These are phyloP conservation scores for Bauhinia variegata DNA, from an alignment of 306 rosid genomes.

Conservation along the genomic window DNA sequence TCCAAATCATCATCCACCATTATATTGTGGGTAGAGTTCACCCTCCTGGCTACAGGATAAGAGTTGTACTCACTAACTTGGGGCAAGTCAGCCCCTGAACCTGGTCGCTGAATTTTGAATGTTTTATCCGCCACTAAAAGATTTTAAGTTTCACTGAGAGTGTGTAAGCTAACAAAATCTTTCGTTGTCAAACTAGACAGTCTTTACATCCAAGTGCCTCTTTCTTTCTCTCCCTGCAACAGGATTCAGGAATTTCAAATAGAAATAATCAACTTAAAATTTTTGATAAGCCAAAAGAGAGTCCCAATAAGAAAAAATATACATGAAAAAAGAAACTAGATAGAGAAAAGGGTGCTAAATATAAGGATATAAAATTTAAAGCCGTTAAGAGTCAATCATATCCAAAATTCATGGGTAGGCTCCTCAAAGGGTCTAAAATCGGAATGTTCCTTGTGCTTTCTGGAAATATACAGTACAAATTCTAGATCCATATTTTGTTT, in stretches of 20 bases:
- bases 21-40: conserved; percentile 63
- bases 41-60: conserved; percentile 70
- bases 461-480: background rate
- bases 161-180: background rate
- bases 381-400: background rate
- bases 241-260: background rate
- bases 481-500: conserved; percentile 20
- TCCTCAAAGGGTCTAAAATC: background rate
- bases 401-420: background rate
- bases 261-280: background rate
- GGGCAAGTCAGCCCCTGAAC: conserved; percentile 99
- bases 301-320: background rate
- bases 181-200: conserved; percentile 12
- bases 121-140: conserved; percentile 36
- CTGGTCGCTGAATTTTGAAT: conserved; percentile 90
- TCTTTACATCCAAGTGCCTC: conserved; percentile 28
- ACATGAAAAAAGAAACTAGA: conserved; percentile 2
- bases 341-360: background rate
- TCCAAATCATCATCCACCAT: conserved; percentile 77
- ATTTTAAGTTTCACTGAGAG: background rate
- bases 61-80: conserved; percentile 79
- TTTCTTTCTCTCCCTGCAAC: conserved; percentile 15
- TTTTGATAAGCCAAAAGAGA: background rate
- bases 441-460: background rate
- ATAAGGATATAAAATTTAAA: conserved; percentile 4